These are phyloP conservation scores for Stemphylium lycopersici DNA, from an alignment of 2,329 filamentous ascomycete genomes.

Conservation along the genomic window DNA sequence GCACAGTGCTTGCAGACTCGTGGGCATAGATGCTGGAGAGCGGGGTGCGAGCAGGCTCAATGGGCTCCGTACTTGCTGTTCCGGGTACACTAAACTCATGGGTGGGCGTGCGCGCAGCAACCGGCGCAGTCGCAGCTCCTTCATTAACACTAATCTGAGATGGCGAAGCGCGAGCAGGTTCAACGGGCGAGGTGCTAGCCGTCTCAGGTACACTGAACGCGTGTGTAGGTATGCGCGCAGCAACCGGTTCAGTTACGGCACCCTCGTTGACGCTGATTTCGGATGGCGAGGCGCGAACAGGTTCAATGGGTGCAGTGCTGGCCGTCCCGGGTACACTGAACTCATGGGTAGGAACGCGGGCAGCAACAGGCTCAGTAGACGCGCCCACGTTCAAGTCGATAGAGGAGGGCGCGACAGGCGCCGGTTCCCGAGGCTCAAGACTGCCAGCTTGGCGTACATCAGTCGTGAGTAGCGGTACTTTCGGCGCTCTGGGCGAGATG, in stretches of 20 bases:
- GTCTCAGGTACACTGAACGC: not conserved
- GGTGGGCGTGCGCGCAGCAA: not conserved
- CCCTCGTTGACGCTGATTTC: not conserved
- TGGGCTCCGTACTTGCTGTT: constrained; percentile 1
- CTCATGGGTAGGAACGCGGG: not conserved
- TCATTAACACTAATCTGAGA: not conserved
- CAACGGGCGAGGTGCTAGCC: not conserved
- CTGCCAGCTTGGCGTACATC: not conserved
- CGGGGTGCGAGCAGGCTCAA: not conserved
- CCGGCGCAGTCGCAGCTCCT: not conserved
- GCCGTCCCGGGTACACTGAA: not conserved
- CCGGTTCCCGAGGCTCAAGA: constrained; percentile 1
- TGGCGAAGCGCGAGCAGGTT: not conserved
- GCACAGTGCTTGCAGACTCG: not conserved
- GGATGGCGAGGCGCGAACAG: not conserved
- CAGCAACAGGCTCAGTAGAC: constrained; percentile 1
- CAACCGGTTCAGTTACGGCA: not conserved
- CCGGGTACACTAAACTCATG: not conserved
- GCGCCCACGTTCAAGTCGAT: constrained; percentile 1
- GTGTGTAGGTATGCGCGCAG: not conserved
- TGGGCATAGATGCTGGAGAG: not conserved
- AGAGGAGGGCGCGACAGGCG: not conserved
- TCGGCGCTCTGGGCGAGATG: constrained; percentile 7
- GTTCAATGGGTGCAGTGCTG: constrained; percentile 3
- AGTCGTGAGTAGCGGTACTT: not conserved